Conservation (phyloP, 768 basidiomycete genomes). For the Tylopilus cervinicoccineus region DNA sequence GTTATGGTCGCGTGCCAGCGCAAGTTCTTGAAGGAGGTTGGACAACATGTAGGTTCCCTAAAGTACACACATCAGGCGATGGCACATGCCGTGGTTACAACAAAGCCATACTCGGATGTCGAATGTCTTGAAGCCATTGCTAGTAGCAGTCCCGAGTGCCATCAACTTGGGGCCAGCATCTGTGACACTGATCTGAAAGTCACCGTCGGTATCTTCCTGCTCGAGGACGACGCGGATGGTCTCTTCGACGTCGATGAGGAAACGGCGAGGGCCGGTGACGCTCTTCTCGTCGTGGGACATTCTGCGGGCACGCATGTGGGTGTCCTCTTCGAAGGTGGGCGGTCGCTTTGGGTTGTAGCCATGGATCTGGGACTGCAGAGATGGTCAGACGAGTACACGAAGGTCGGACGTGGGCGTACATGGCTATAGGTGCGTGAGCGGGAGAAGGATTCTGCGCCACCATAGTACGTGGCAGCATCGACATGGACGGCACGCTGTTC, state of each 20-base stretch:
- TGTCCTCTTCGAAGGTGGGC: conserved; percentile 75
- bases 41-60: conserved; percentile 99
- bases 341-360: conserved; percentile 67
- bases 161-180: conserved; percentile 97
- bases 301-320: conserved; percentile 66
- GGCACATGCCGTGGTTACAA: not conserved
- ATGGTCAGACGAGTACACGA: conserved; percentile 8
- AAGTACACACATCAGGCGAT: conserved; percentile 11
- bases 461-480: conserved; percentile 82
- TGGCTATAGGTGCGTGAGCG: conserved; percentile 87
- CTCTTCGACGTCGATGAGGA: conserved; percentile 96
- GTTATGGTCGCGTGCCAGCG: conserved; percentile 91
- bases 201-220: conserved; percentile 96
- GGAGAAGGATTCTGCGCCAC: conserved; percentile 70
- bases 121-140: conserved; percentile 97
- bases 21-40: conserved; percentile 97
- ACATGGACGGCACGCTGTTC: conserved; percentile 45
- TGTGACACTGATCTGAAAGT: conserved; percentile 94
- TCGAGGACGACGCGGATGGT: conserved; percentile 95
- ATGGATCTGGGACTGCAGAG: conserved; percentile 59
- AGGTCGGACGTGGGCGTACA: conserved; percentile 40
- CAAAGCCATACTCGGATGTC: conserved; percentile 73
- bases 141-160: conserved; percentile 92
- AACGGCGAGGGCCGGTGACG: conserved; percentile 74
- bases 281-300: conserved; percentile 94